A percentile compares a stretch with the other conserved stretches of the same genome.
phyloP scores from a whole-genome alignment of 257 asterid genomes.

The Solanum etuberosum region DNA sequence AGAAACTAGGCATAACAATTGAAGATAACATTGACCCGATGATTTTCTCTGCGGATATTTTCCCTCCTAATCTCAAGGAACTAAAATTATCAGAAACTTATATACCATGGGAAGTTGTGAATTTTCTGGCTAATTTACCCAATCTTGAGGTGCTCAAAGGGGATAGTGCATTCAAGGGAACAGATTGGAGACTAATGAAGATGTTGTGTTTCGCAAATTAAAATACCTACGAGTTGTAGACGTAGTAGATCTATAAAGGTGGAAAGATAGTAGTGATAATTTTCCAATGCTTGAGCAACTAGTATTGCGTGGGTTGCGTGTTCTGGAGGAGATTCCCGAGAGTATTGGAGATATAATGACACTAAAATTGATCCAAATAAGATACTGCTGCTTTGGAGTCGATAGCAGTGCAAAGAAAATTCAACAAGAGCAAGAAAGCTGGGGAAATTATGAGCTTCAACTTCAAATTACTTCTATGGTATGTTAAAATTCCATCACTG shows the following conservation, averaged over 20 bases:
- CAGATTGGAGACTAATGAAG: too few relatives aligned
- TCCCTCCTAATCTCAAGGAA: too few relatives aligned
- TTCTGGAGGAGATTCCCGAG: not conserved
- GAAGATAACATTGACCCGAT: too few relatives aligned
- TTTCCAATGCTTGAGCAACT: not conserved
- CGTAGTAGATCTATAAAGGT: not conserved
- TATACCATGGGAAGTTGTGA: too few relatives aligned
- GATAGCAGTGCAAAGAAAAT: not conserved
- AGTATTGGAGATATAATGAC: not conserved
- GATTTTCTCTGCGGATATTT: too few relatives aligned
- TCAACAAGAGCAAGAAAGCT: not conserved
- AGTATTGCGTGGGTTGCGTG: not conserved
- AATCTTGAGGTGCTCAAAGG: too few relatives aligned
- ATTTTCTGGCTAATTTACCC: too few relatives aligned
- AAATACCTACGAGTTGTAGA: too few relatives aligned
- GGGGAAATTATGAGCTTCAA: not conserved
- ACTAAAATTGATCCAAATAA: not conserved
- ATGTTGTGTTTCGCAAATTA: too few relatives aligned
- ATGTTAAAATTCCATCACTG: not conserved
- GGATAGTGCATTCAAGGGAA: too few relatives aligned
- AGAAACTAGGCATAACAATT: too few relatives aligned
- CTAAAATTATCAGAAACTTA: too few relatives aligned
- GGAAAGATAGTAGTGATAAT: not conserved
- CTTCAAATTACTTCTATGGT: not conserved
- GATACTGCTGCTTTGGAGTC: not conserved